Evolutionary conservation across 164 flowering plant species (phyloP), one percentile per base, ranked within the genome.

Genomic region (Tinospora cordifolia): DNA sequence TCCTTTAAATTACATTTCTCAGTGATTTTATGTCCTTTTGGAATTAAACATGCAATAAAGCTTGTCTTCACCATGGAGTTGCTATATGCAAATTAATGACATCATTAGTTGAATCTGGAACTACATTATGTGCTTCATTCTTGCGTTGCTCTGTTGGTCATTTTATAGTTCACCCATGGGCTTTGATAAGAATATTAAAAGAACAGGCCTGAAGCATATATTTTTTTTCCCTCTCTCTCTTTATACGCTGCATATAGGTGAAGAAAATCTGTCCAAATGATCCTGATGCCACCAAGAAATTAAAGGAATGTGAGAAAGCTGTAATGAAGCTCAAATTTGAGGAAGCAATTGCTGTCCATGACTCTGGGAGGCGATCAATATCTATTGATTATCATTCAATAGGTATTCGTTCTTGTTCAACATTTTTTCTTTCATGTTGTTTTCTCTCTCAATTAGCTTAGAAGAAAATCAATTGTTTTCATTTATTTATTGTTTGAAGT

Each of bases 251-350:
- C 21, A 44, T 21, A 46, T 75, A 94, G 97, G 96, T 94, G 62
- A 92, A 92, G 81, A 90, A 73, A 81, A 62, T 90, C 64, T 75
- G 83, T 78, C 99, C 99, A 59, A 94, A 92, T 84, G 97, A 94
- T 83, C 96, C 93, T 69, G 97, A 94, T 82, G 99, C 99, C 47
- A 54, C 89, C 22, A 92, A 84, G 80, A 94, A 94, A 81, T 75
- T 94, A 81, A 94, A 84, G 83, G 99, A 94, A 80, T 94, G 99
- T 79, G 99, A 94, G 77, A 94, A 90, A 75, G 96, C 97, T 63
- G 99, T 92, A 15, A 86, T 87, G 90, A 94, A 94, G 81, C 86
- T 90, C 27, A 90, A 85, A 79, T 94, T 94, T 79, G 97, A 92
- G 75, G 97, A 94, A 81, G 99, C 99, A 64, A 94, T 94, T 80